phyloP scores from a whole-genome alignment of 2,329 filamentous ascomycete species.

The Cercospora brassicicola region DNA sequence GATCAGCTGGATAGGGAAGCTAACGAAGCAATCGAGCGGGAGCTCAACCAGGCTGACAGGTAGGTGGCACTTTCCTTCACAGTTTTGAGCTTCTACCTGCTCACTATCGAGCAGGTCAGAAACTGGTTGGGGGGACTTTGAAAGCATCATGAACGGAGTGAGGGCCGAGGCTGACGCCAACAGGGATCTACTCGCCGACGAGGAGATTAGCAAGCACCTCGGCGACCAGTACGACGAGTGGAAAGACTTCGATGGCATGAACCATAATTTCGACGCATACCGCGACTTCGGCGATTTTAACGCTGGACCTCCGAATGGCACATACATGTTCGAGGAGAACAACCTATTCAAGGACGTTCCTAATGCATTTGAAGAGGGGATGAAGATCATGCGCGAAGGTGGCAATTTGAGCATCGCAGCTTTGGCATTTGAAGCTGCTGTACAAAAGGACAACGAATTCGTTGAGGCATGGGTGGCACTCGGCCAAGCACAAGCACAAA shows the following conservation, averaged over 20 bases:
- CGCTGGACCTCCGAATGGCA: constrained; percentile 56
- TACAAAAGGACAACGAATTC: constrained; percentile 83
- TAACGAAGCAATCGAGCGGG: constrained; percentile 74
- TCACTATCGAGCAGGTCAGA: constrained; percentile 52
- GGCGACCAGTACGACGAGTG: constrained; percentile 80
- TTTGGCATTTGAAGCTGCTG: constrained; percentile 91
- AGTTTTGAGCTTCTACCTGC: constrained; percentile 14
- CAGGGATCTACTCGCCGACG: constrained; percentile 67
- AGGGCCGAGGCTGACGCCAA: constrained; percentile 66
- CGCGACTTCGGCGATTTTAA: constrained; percentile 49
- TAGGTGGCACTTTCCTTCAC: constrained; percentile 53
- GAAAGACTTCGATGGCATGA: constrained; percentile 70
- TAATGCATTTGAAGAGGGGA: constrained; percentile 89
- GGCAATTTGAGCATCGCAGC: constrained; percentile 93
- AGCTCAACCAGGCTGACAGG: constrained; percentile 87
- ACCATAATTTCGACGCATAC: constrained; percentile 60
- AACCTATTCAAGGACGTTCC: constrained; percentile 80
- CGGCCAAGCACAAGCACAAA: constrained; percentile 90
- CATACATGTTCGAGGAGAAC: constrained; percentile 92
- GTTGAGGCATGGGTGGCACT: constrained; percentile 92
- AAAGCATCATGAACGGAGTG: constrained; percentile 83
- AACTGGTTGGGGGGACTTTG: constrained; percentile 81
- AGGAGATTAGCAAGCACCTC: constrained; percentile 62
- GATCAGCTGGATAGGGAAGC: constrained; percentile 61
- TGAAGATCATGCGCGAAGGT: constrained; percentile 88